Evolutionary conservation across 768 basidiomycete species (phyloP), one percentile per base, ranked within the genome.

Genomic region (Xanthoconium stramineum): DNA sequence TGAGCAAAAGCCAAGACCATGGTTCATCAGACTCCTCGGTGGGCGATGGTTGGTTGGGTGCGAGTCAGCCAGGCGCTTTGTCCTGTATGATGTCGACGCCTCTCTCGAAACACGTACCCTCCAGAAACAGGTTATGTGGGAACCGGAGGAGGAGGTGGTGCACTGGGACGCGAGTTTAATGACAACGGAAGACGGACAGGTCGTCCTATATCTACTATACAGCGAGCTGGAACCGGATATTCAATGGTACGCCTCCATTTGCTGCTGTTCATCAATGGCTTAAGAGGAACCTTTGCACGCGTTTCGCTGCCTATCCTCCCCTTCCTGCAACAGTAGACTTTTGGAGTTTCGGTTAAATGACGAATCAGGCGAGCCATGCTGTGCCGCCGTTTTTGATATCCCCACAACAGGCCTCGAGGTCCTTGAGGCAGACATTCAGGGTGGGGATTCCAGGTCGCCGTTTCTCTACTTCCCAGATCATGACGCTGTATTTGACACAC

Each of bases 31-130:
- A n/a, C n/a, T n/a, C 24, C n/a, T 57, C 4, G 47, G 42, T 32
- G 58, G 50, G 6, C 30, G 50, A 15, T 59, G 55, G 50, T 19
- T 59, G 19, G 8, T 50, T 2, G 19, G 45, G 8, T 49, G 50
- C 11, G 47, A 58, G 42, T 13, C 12, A 2, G 1, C 17, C 2
- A 43, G 13, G 9, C 38, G 56, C 15, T 37, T 59, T n/a, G 37
- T 46, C 8, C 28, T 53, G 46, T 58, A 53, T 9, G 56, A 58
- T n/a, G 38, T 20, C 15, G 12, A 24, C 24, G 24, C 24, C 24
- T 24, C 24, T 24, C 24, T 24, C 24, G 24, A 24, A 4, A 24
- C 24, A 24, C 24, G 24, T 24, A 24, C 24, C 24, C 2, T 24
- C 24, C 24, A 24, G 24, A 36, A 47, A 14, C 50, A 45, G 15